Evolutionary conservation across 305 asterid genomes (phyloP).

Genomic region (Salvia sclarea): DNA sequence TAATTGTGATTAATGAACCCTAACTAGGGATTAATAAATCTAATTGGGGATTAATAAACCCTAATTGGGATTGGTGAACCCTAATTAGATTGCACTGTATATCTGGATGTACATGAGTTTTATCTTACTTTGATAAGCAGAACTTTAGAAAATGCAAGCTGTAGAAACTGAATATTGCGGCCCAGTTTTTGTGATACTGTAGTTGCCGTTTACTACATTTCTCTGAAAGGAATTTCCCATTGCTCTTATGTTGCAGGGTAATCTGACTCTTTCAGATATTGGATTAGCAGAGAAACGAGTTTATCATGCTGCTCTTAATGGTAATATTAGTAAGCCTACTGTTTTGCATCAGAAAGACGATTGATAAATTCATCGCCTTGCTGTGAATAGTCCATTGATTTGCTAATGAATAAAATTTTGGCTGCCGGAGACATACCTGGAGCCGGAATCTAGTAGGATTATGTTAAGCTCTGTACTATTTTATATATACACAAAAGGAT

Average conservation of each 20-base stretch:
- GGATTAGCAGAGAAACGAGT: slow-evolving; percentile 96
- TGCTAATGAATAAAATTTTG: slow-evolving; percentile 21
- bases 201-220: not conserved
- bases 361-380: slow-evolving; percentile 63
- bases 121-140: not conserved
- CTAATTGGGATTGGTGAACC: no score
- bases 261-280: slow-evolving; percentile 67
- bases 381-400: slow-evolving; percentile 44
- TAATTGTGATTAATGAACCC: no score
- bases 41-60: no score
- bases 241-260: slow-evolving; percentile 66
- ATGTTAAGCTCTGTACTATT: slow-evolving; percentile 29
- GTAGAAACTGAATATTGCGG: not conserved
- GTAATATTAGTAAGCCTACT: slow-evolving; percentile 76
- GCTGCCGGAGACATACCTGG: slow-evolving; percentile 23
- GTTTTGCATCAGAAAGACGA: slow-evolving; percentile 91
- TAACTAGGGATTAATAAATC: no score
- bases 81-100: no score
- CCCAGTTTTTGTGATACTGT: not conserved
- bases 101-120: no score
- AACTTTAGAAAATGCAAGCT: slow-evolving; percentile 18
- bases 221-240: not conserved
- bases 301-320: slow-evolving; percentile 89
- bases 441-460: slow-evolving; percentile 18
- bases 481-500: slow-evolving; percentile 28